Base-by-base conservation (phyloP, 192 early-diverging fungal species). In the Podila clonocystis region DNA sequence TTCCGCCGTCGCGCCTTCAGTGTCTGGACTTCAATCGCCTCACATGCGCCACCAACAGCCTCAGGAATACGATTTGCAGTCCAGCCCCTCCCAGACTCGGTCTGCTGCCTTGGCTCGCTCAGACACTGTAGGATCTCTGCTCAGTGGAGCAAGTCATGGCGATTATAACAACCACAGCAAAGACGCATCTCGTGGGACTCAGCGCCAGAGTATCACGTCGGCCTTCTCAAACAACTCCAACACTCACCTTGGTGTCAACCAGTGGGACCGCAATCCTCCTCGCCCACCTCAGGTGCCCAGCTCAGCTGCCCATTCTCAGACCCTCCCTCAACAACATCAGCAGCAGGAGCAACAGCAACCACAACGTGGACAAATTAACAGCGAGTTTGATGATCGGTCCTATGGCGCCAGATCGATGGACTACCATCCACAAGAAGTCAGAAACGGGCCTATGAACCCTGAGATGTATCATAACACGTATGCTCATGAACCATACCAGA, bases 191-290 rank as follows among this genome's bases (percentile, higher is more conserved):
- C 65, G 61, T 17, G 50, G 57, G 2, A 61, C 70, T 17, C 70
- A 80, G 29, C 77, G 77, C 9, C 77, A 80, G 62, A 80, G 77
- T 20, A 12, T 69, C 28, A 72, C 65, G 3, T 80, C 77, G 1
- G 77, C 77, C 4, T 67, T 65, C 45, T 80, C 77, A 15, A 65
- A 65, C 34, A 73, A 72, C 49, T 60, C 77, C 0, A 73, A 73
- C 33, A 64, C 33, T 9, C 52, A 38, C 15, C 69, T 65, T 22
- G 52, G 52, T 55, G 22, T 17, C 38, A 70, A 15, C 17, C 71
- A 68, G 17, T 73, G 71, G 77, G 70, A 68, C 41, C 75, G 57
- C 20, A 68, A 68, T 26, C 45, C 55, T 22, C 30, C 65, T 63
- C 64, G 77, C 50, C 58, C 65, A 19, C 69, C 68, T 26, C 75